These are phyloP conservation scores for Haplosporangium sp. DNA, from an alignment of 371 early-diverging fungal genomes.

Conservation along the genomic window DNA sequence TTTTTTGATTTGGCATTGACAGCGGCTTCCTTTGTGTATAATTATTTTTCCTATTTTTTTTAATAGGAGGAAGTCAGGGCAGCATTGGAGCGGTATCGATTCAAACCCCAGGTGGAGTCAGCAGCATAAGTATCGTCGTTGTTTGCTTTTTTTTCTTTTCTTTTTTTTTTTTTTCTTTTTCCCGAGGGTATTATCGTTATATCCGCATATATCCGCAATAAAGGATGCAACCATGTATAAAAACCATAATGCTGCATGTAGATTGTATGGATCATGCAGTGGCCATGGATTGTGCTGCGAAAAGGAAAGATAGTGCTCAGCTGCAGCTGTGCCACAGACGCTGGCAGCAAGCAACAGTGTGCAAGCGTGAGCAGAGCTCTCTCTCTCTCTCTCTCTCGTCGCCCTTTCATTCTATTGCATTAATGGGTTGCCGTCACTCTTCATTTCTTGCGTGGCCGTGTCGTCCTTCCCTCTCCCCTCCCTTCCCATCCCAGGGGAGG, in stretches of 20 bases:
- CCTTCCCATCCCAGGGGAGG: too few species aligned
- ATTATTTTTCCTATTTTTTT: background rate
- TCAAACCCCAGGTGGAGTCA: constrained; percentile 44
- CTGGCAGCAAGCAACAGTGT: too few species aligned
- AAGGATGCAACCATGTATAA: background rate
- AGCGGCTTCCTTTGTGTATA: background rate
- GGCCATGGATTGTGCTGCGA: background rate
- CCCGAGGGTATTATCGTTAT: too few species aligned
- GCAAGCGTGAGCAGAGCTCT: too few species aligned
- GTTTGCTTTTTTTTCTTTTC: background rate
- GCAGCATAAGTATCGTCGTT: constrained; percentile 44
- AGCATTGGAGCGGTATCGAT: constrained; percentile 46
- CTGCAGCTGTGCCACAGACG: constrained; percentile 6
- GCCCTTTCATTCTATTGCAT: background rate
- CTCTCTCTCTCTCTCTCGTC: constrained; percentile 8
- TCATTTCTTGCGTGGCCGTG: background rate
- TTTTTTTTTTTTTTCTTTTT: background rate
- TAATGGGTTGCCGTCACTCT: background rate
- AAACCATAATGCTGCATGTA: background rate
- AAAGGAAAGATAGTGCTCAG: background rate
- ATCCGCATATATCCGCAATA: too few species aligned
- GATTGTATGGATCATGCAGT: background rate
- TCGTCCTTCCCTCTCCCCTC: too few species aligned
- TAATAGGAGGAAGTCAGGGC: constrained; percentile 47
- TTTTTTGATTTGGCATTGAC: background rate